Evolutionary conservation across 192 early-diverging fungal genomes (phyloP), one percentile per base, ranked within the genome.

Genomic region (Coemansia sp.): DNA sequence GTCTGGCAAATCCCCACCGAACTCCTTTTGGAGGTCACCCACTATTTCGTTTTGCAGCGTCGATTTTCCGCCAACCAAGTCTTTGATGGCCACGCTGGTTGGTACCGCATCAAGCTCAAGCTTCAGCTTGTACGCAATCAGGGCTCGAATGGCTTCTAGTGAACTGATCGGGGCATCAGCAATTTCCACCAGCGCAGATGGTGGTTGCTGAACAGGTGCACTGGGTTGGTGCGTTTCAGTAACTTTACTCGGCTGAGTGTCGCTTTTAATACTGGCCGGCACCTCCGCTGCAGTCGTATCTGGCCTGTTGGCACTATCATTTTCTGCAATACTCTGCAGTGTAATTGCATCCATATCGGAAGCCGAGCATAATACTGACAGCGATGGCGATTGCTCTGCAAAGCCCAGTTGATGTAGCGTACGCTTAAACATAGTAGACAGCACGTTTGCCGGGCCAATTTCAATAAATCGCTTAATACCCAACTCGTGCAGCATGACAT

Each of bases 41-140:
- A 94, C 80, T 37, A 97, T 92, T 63, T 97, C 94, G 80, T 97
- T 97, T 67, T 97, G 94, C 26, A 97, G 82, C 28, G 94, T 97
- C n/a, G 90, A 92, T 74, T 97, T 97, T 60, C 94, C 94, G 30
- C 89, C 93, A 43, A 94, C 93, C 42, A 97, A 84, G 52, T 97
- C 93, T 79, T 93, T 72, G 53, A 72, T 69, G 35, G 86, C 76
- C 75, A 88, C 87, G 53, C 59, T 63, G 36, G 82, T 65, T 35
- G 88, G 77, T 38, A 97, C 74, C 10, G 93, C 86, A 4, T 81
- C 79, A 2, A 91, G 71, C 8, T 82, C 59, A 65, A 91, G 90
- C 83, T 97, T 97, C 49, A 97, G 82, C 71, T 94, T 97, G 63
- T 97, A 85, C 11, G 92, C 89, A 63, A 94, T 86, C 47, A 94